Evolutionary conservation across 805 yeast species (phyloP).

Genomic region (Lipomyces yamanashiensis): DNA sequence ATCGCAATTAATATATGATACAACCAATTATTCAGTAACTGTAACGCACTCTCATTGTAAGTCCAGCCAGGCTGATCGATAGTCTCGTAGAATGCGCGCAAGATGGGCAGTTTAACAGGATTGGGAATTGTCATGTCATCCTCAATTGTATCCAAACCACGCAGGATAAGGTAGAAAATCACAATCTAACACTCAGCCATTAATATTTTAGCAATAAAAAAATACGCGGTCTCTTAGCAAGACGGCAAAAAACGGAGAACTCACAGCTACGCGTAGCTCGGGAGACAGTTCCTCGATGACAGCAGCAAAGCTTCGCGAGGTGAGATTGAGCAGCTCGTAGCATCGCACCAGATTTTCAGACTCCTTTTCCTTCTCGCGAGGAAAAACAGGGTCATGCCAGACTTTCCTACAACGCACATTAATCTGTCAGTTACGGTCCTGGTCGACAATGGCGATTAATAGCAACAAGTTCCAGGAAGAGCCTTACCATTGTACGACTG

Average conservation of each 20-base stretch:
- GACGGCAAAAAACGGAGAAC: not conserved
- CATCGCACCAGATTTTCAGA: conserved; percentile 61
- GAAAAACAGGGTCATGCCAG: conserved; percentile 60
- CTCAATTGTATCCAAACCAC: conserved; percentile 94
- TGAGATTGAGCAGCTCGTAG: conserved; percentile 63
- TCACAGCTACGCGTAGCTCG: conserved; percentile 74
- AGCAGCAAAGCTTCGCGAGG: conserved; percentile 93
- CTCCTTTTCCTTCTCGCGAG: conserved; percentile 51
- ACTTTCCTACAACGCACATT: conserved; percentile 21
- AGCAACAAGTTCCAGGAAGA: not conserved
- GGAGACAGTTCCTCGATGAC: conserved; percentile 92
- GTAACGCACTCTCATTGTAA: conserved; percentile 59
- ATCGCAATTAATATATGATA: not conserved
- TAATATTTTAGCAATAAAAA: not conserved
- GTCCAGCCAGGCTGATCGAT: conserved; percentile 76
- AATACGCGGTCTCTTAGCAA: not conserved
- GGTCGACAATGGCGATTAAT: not conserved
- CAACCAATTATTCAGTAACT: not conserved
- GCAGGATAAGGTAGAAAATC: conserved; percentile 81
- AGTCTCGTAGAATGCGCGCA: conserved; percentile 69
- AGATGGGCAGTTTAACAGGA: conserved; percentile 69
- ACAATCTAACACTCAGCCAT: conserved; percentile 44
- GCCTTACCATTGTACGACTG: conserved; percentile 65
- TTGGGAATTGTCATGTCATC: conserved; percentile 91
- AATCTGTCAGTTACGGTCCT: not conserved